Evolutionary conservation across 106 monocot genomes (phyloP).

Genomic region (Iris macrosiphon): DNA sequence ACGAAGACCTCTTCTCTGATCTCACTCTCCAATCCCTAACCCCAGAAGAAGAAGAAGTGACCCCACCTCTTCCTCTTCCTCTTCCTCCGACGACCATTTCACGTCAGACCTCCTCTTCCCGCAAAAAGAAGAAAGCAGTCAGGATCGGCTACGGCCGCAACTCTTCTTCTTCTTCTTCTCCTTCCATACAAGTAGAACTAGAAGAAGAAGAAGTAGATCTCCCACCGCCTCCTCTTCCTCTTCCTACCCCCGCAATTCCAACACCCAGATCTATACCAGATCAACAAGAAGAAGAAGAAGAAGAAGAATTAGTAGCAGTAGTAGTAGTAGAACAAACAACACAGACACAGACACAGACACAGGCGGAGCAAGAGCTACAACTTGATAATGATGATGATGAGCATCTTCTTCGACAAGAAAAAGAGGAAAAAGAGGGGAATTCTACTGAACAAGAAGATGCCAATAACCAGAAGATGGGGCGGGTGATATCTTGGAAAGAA

Average conservation of each 20-base stretch:
- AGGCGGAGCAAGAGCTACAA: neutral
- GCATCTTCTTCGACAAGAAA: neutral
- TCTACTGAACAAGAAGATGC: neutral
- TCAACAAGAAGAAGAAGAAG: constrained; percentile 4
- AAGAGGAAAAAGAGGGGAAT: neutral
- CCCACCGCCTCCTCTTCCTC: neutral
- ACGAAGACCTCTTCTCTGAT: constrained; percentile 87
- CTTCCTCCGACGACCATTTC: neutral
- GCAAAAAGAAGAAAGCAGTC: constrained; percentile 91
- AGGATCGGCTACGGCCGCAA: constrained; percentile 83
- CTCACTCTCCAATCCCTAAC: constrained; percentile 46
- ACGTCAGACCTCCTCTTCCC: constrained; percentile 55
- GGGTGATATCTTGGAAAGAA: neutral
- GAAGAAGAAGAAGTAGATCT: too few species aligned
- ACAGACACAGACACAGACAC: neutral
- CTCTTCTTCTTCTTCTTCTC: too few species aligned
- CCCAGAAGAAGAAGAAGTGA: neutral
- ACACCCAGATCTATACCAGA: neutral
- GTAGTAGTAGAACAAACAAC: neutral
- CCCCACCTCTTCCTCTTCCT: neutral
- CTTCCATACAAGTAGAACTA: neutral
- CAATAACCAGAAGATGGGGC: too few species aligned
- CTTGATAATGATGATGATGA: neutral
- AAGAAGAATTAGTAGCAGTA: neutral
- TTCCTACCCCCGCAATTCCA: neutral